A percentile compares a stretch with the other conserved stretches of the same genome.
phyloP scores from a whole-genome alignment of 2,329 filamentous ascomycete genomes.

The Fusarium sulawesiense region DNA sequence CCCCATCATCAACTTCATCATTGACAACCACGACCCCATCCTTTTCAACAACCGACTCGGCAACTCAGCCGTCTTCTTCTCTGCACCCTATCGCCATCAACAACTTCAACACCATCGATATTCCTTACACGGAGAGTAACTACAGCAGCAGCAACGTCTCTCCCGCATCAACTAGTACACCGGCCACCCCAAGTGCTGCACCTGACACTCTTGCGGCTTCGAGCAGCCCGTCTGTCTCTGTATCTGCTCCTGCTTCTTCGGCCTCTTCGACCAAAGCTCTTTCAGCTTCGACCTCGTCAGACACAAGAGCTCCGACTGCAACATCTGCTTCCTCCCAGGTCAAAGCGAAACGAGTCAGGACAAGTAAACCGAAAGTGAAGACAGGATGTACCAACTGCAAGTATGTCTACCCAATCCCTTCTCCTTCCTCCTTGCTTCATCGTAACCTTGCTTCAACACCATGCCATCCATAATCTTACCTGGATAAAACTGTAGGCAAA shows the following conservation, averaged over 20 bases:
- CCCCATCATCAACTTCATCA: neutral
- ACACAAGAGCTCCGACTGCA: constrained; percentile 8
- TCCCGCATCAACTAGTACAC: constrained; percentile 30
- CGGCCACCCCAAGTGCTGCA: constrained; percentile 26
- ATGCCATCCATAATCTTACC: constrained; percentile 36
- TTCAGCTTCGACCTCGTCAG: constrained; percentile 12
- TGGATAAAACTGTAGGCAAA: constrained; percentile 56
- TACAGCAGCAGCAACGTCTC: constrained; percentile 39
- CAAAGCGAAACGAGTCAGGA: constrained; percentile 58
- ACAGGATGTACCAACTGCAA: constrained; percentile 76
- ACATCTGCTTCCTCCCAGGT: constrained; percentile 10
- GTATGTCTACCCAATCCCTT: constrained; percentile 57
- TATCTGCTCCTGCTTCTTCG: constrained; percentile 9
- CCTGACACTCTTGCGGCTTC: constrained; percentile 3
- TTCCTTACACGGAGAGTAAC: constrained; percentile 25
- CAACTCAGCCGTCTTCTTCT: constrained; percentile 19
- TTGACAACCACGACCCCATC: neutral
- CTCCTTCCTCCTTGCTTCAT: neutral
- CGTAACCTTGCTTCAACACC: constrained; percentile 15
- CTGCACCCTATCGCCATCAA: constrained; percentile 6
- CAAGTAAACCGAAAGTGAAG: constrained; percentile 72
- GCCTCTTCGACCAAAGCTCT: constrained; percentile 3
- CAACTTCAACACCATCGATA: constrained; percentile 22
- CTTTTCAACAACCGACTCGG: constrained; percentile 11
- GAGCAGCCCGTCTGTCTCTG: constrained; percentile 17